These are phyloP conservation scores for Cercospora nicotianae DNA, from an alignment of 2,329 filamentous ascomycete genomes.

Conservation along the genomic window DNA sequence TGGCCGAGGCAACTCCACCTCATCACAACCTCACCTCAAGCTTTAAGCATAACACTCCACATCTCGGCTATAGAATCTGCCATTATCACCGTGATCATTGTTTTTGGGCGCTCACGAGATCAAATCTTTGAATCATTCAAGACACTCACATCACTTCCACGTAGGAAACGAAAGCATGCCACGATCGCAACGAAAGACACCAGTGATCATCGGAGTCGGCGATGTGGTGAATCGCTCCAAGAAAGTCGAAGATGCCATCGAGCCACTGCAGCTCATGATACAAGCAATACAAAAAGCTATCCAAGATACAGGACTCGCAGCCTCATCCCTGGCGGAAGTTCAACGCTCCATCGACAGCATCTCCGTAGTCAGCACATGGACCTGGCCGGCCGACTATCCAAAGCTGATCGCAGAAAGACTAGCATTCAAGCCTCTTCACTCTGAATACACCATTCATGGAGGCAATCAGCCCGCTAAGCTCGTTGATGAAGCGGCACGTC, in stretches of 20 bases:
- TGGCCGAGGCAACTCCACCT: constrained; percentile 8
- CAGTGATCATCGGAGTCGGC: constrained; percentile 63
- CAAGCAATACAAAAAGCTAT: constrained; percentile 56
- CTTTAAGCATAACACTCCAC: neutral
- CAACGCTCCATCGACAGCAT: constrained; percentile 57
- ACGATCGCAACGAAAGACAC: constrained; percentile 37
- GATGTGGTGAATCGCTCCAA: constrained; percentile 61
- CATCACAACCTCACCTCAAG: neutral
- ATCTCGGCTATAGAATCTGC: neutral
- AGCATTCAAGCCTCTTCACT: constrained; percentile 50
- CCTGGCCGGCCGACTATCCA: constrained; percentile 64
- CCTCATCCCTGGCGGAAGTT: constrained; percentile 38
- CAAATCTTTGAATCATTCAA: neutral
- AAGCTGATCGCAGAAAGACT: constrained; percentile 54
- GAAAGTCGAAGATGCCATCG: constrained; percentile 54
- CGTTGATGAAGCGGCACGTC: constrained; percentile 63
- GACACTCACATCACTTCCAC: neutral
- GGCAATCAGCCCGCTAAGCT: constrained; percentile 63
- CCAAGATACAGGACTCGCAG: constrained; percentile 47
- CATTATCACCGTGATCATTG: neutral
- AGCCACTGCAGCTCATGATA: constrained; percentile 61
- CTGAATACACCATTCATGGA: constrained; percentile 58
- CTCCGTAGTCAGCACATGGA: constrained; percentile 63
- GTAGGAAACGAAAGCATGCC: neutral
- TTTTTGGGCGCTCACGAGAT: no score